These are phyloP conservation scores for Coniochaeta sp. DNA, from an alignment of 2,329 filamentous ascomycete species.

Conservation along the genomic window DNA sequence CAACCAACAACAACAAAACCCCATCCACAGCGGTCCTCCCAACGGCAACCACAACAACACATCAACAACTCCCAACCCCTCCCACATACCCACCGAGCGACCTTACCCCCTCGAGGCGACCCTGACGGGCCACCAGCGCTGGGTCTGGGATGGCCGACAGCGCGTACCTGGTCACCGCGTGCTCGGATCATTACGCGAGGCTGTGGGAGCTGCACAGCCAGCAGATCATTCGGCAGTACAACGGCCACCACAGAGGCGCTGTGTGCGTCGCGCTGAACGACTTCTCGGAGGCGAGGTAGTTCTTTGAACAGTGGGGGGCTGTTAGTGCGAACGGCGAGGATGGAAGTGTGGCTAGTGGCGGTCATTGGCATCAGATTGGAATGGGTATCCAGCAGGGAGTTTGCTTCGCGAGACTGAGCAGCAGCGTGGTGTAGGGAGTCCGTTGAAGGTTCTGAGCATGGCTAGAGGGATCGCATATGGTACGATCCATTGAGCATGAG, in stretches of 20 bases:
- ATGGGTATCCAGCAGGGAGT: not conserved
- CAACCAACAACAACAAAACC: slow-evolving; percentile 9
- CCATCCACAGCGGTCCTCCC: slow-evolving; percentile 3
- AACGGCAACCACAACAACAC: slow-evolving; percentile 2
- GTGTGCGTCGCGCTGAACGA: slow-evolving; percentile 93
- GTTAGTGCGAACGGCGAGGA: not conserved
- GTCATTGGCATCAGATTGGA: not conserved
- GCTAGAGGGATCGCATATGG: no score
- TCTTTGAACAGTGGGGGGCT: slow-evolving; percentile 2
- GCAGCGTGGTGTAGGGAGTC: no score
- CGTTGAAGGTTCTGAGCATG: no score
- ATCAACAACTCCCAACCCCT: slow-evolving; percentile 17
- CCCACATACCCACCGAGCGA: no score
- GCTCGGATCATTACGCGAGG: slow-evolving; percentile 86
- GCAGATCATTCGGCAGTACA: slow-evolving; percentile 89
- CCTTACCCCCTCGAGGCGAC: slow-evolving; percentile 72
- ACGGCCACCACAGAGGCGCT: slow-evolving; percentile 85
- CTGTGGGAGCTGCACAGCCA: slow-evolving; percentile 85
- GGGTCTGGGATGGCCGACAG: slow-evolving; percentile 95
- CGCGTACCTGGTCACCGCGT: slow-evolving; percentile 88
- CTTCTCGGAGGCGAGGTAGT: slow-evolving; percentile 53
- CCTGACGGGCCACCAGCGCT: slow-evolving; percentile 82
- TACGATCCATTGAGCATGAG: no score
- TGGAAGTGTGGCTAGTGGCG: not conserved
- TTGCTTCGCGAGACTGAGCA: no score